These are phyloP conservation scores for Bimuria novae-zelandiae DNA, from an alignment of 2,329 filamentous ascomycete genomes.

Conservation along the genomic window DNA sequence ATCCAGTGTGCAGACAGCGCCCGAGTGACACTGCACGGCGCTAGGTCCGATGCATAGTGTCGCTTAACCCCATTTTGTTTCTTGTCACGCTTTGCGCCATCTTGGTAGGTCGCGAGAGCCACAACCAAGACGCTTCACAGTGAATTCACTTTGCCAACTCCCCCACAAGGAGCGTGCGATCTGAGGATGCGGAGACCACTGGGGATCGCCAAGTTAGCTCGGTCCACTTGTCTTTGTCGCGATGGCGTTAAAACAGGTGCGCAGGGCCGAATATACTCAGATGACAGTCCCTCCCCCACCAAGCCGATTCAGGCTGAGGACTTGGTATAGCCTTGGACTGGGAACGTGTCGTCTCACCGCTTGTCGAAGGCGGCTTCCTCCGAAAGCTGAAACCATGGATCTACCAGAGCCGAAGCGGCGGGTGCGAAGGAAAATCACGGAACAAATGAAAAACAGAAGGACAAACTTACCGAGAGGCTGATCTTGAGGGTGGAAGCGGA, in stretches of 20 bases:
- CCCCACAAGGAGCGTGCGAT: conserved; percentile 81
- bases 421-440: conserved; percentile 3
- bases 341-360: conserved; percentile 2
- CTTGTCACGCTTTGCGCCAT: conserved; percentile 32
- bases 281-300: neutral
- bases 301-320: conserved; percentile 5
- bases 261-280: conserved; percentile 1
- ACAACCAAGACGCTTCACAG: conserved; percentile 26
- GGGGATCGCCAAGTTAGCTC: conserved; percentile 36
- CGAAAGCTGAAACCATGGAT: neutral
- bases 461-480: conserved; percentile 85
- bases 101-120: conserved; percentile 23
- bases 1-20: conserved; percentile 31
- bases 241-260: conserved; percentile 21
- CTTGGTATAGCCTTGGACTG: neutral
- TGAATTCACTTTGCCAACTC: conserved; percentile 69
- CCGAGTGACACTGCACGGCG: conserved; percentile 30
- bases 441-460: conserved; percentile 6
- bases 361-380: neutral
- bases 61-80: conserved; percentile 21
- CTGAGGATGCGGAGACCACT: conserved; percentile 92
- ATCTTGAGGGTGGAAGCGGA: conserved; percentile 81
- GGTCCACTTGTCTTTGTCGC: conserved; percentile 9
- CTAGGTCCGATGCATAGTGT: conserved; percentile 8
- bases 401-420: neutral